A percentile compares a stretch with the other conserved stretches of the same genome.
Evolutionary conservation across 768 basidiomycete species (phyloP).

Genomic region (Termitomyces heimii): DNA sequence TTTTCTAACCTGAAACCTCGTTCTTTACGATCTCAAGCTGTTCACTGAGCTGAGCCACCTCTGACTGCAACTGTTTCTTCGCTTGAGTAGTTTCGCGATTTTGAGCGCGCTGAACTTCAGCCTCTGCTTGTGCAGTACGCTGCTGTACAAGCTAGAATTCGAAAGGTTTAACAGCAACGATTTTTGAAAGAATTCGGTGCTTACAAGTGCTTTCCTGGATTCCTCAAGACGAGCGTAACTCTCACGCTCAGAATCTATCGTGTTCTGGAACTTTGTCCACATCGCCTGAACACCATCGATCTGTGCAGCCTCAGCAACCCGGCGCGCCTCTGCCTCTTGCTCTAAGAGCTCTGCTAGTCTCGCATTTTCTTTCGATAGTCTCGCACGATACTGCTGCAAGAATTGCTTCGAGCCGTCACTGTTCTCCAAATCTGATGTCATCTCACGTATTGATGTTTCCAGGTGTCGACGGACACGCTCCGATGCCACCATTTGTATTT

Average conservation of each 20-base stretch:
- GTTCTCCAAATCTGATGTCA: slow-evolving; percentile 56
- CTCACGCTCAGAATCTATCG: slow-evolving; percentile 53
- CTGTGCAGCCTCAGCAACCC: slow-evolving; percentile 55
- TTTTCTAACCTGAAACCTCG: slow-evolving; percentile 47
- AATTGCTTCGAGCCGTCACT: slow-evolving; percentile 63
- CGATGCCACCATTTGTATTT: slow-evolving; percentile 63
- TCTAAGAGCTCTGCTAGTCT: slow-evolving; percentile 49
- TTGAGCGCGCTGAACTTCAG: slow-evolving; percentile 60
- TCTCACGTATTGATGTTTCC: slow-evolving; percentile 51
- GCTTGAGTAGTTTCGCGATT: slow-evolving; percentile 49
- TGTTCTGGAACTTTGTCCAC: slow-evolving; percentile 61
- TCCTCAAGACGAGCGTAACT: slow-evolving; percentile 62
- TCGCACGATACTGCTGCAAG: slow-evolving; percentile 49
- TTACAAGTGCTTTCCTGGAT: slow-evolving; percentile 62
- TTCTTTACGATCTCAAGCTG: slow-evolving; percentile 53
- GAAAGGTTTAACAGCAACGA: neutral
- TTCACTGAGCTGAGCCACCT: slow-evolving; percentile 47
- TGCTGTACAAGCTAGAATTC: slow-evolving; percentile 57
- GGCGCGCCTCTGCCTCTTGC: slow-evolving; percentile 60
- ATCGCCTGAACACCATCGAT: slow-evolving; percentile 58
- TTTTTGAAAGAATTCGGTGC: slow-evolving; percentile 15
- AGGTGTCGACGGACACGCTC: slow-evolving; percentile 62
- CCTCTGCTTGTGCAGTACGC: slow-evolving; percentile 53
- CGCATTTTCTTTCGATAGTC: slow-evolving; percentile 51
- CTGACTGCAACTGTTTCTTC: slow-evolving; percentile 54